Percentiles rank a stretch among this genome's conserved stretches.
These are phyloP conservation scores for Fusarium duplospermum DNA, from an alignment of 2,329 filamentous ascomycete species.

Conservation along the genomic window DNA sequence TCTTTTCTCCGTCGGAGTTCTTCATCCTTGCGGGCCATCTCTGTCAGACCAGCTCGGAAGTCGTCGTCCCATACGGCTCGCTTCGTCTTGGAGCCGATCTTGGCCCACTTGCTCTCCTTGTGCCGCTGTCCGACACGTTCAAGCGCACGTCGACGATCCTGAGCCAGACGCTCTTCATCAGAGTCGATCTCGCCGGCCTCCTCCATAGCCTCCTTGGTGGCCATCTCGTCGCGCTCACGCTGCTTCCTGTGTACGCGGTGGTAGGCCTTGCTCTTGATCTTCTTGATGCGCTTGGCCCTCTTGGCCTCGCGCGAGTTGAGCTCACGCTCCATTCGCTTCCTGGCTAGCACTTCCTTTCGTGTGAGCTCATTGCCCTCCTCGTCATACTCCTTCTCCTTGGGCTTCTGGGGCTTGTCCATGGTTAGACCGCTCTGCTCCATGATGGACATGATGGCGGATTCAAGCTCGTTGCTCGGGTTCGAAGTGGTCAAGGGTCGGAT, in stretches of 20 bases:
- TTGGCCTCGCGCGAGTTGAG: constrained; percentile 89
- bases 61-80: constrained; percentile 90
- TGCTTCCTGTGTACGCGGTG: constrained; percentile 90
- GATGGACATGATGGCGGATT: constrained; percentile 87
- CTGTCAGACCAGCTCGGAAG: constrained; percentile 79
- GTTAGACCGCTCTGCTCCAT: constrained; percentile 88
- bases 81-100: constrained; percentile 81
- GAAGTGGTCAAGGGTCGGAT: constrained; percentile 73
- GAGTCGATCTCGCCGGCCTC: constrained; percentile 72
- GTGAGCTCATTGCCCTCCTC: constrained; percentile 79
- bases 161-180: constrained; percentile 71
- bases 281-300: constrained; percentile 92
- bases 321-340: constrained; percentile 84
- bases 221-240: constrained; percentile 65
- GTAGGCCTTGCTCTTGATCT: constrained; percentile 98
- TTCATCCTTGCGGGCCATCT: constrained; percentile 85
- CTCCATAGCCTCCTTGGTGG: constrained; percentile 62
- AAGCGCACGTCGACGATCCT: constrained; percentile 81
- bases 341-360: constrained; percentile 75
- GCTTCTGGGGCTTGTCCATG: constrained; percentile 57
- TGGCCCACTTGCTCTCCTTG: constrained; percentile 92
- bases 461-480: constrained; percentile 81
- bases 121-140: constrained; percentile 89
- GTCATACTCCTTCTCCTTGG: constrained; percentile 71
- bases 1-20: constrained; percentile 84